Percentiles rank a stretch among this genome's conserved stretches.
Conservation (phyloP, 257 asterid species). For the Voacanga thouarsii region DNA sequence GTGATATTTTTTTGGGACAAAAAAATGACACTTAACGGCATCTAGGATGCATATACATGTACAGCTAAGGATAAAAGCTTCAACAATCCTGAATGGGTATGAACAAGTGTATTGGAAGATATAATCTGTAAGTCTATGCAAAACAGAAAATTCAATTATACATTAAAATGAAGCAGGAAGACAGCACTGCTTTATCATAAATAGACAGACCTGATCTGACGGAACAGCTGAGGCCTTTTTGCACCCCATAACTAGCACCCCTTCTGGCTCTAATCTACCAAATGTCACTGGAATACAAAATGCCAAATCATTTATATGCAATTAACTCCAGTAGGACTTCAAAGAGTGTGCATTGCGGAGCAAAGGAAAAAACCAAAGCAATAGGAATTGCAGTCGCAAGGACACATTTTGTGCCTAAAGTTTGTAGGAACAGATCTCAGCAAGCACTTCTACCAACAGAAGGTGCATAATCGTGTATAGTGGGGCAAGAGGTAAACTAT, state of each 20-base stretch:
- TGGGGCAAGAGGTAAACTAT: neutral
- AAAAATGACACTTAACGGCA: neutral
- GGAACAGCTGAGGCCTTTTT: constrained; percentile 60
- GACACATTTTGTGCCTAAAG: neutral
- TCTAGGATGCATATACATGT: neutral
- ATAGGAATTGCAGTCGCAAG: neutral
- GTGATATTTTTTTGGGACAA: neutral
- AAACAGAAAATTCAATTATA: neutral
- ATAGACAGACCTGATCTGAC: constrained; percentile 65
- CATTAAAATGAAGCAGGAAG: neutral
- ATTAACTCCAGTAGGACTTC: neutral
- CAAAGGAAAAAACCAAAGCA: neutral
- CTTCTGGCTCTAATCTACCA: constrained; percentile 92
- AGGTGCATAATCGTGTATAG: neutral
- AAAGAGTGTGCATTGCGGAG: neutral
- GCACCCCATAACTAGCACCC: constrained; percentile 92
- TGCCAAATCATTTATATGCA: neutral
- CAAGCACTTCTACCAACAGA: neutral
- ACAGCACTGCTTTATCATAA: neutral
- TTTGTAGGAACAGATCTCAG: neutral
- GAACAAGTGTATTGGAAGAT: neutral
- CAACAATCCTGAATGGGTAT: neutral
- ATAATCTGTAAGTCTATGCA: neutral
- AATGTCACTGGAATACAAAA: constrained; percentile 69
- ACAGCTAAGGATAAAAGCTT: neutral